phyloP scores from a whole-genome alignment of 1,284 basidiomycete species.

The Ustilago sp. region DNA sequence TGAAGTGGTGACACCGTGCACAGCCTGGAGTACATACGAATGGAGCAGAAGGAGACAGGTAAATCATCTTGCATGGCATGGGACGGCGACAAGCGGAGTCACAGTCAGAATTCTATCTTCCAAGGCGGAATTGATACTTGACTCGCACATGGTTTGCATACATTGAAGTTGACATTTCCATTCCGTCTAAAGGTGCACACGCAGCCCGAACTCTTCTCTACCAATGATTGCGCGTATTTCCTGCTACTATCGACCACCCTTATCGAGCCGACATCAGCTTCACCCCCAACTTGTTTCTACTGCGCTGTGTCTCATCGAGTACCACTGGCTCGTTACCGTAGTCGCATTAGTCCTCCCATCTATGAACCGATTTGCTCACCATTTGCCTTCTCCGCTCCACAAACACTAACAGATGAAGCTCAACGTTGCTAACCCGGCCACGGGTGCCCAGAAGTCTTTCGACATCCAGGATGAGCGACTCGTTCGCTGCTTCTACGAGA shows the following conservation, averaged over 20 bases:
- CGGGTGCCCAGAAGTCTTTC: slow-evolving; percentile 92
- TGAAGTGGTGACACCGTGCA: no score
- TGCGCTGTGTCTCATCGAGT: slow-evolving; percentile 30
- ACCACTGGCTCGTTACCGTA: not conserved
- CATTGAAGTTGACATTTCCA: not conserved
- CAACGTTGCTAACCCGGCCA: slow-evolving; percentile 94
- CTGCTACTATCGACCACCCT: not conserved
- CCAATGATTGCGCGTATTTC: not conserved
- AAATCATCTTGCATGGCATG: no score
- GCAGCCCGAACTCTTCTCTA: not conserved
- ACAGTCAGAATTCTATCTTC: not conserved
- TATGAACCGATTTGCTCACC: slow-evolving; percentile 22
- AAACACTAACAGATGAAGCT: slow-evolving; percentile 80
- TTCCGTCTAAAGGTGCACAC: not conserved
- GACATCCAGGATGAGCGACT: slow-evolving; percentile 92
- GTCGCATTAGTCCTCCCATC: not conserved
- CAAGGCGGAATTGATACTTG: not conserved
- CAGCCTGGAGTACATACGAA: no score
- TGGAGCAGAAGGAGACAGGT: no score
- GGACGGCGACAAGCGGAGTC: no score
- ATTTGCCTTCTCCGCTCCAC: not conserved
- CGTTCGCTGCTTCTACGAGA: slow-evolving; percentile 93
- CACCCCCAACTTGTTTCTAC: not conserved
- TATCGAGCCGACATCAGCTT: no score
- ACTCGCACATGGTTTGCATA: not conserved